Percentiles rank a stretch among this genome's conserved stretches.
Conservation (phyloP, 176 grass and related monocot species). For the Echinochloa phyllopogon region DNA sequence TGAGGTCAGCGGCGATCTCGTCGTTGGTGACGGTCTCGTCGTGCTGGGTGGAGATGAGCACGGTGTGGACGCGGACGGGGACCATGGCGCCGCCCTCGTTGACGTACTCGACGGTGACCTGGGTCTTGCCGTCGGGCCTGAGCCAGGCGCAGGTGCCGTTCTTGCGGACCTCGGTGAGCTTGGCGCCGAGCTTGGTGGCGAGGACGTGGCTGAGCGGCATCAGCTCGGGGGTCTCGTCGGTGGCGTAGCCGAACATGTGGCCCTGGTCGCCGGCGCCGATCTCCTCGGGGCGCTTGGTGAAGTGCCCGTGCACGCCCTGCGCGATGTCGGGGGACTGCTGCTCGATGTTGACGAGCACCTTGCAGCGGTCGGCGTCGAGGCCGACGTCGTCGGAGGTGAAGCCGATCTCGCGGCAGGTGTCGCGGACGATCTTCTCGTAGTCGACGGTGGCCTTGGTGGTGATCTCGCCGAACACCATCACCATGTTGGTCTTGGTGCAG, state of each 20-base stretch:
- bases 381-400: constrained; percentile 73
- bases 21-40: constrained; percentile 82
- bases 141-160: constrained; percentile 70
- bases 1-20: constrained; percentile 79
- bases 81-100: constrained; percentile 75
- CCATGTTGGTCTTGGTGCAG: constrained; percentile 98
- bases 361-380: constrained; percentile 68
- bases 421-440: constrained; percentile 94
- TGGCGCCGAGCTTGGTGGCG: constrained; percentile 68
- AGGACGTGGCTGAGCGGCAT: constrained; percentile 81
- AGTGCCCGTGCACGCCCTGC: constrained; percentile 75
- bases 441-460: constrained; percentile 84
- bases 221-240: constrained; percentile 73
- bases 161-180: constrained; percentile 74
- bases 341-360: constrained; percentile 81
- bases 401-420: constrained; percentile 81
- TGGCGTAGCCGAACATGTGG: constrained; percentile 78
- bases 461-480: constrained; percentile 94
- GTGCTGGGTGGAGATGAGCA: constrained; percentile 90
- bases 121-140: constrained; percentile 74
- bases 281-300: constrained; percentile 73
- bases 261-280: constrained; percentile 78
- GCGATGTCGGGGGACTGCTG: constrained; percentile 84
- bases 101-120: constrained; percentile 74
- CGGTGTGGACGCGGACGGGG: constrained; percentile 78